Base-by-base conservation (phyloP, 495 filamentous ascomycete species). In the Acidiella bohemica region DNA sequence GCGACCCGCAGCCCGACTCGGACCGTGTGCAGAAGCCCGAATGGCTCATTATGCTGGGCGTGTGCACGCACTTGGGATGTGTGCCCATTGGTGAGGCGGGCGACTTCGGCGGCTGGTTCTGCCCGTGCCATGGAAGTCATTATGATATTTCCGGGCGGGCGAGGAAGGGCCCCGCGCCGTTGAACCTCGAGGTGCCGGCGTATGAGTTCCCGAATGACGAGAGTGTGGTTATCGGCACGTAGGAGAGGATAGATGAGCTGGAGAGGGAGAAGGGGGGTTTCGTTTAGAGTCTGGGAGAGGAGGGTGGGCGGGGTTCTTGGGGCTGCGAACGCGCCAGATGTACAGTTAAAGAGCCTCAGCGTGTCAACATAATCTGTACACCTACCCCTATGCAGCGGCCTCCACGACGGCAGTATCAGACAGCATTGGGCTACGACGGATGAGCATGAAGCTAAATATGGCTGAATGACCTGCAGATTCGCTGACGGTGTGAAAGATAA, bases 91-190 rank as follows among this genome's bases (percentile, higher is more conserved):
- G 90, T 60, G 90, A 99, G 71, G 81, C 90, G 46, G 90, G 90
- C 60, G 92, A 99, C 62, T 99, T 68, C 61, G 90, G 90, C 56
- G 90, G 90, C 56, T 99, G 90, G 90, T 99, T 99, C 78, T 99
- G 90, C 71, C 90, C 90, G 46, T 99, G 90, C 78, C 90, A 99
- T 73, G 90, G 90, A 60, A 94, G 86, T 41, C 90, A 99, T 71
- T 99, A 99, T 75, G 90, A 99, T 65, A 94, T 99, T 65, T 93
- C 84, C 46, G 90, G 90, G 59, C 84, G 90, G 61, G 80, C 87
- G 67, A 76, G 90, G 64, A 93, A 81, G 72, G 90, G 90, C 17
- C 90, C 90, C 34, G 90, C 90, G 39, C 90, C 90, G 47, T 72
- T 96, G 56, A 99, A 99, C 72, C 73, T 99, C 54, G 90, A 93